These are phyloP conservation scores for Vachellia pachyceras DNA, from an alignment of 306 rosid genomes.

Conservation along the genomic window DNA sequence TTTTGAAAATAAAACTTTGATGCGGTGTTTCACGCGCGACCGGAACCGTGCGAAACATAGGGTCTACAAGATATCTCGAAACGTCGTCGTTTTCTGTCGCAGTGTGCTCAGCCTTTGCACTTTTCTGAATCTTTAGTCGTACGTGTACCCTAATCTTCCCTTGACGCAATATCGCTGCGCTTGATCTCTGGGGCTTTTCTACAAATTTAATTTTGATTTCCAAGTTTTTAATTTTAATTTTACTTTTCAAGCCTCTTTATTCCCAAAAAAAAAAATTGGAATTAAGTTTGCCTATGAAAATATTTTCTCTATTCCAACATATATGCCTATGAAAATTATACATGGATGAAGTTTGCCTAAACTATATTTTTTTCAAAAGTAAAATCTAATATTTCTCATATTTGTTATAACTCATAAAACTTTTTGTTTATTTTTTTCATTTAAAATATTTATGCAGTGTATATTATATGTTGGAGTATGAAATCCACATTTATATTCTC, in stretches of 20 bases:
- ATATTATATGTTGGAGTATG: neutral
- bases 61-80: neutral
- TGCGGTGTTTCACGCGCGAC: slow-evolving; percentile 30
- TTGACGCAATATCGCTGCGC: neutral
- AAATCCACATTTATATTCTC: neutral
- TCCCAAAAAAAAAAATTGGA: too few species aligned
- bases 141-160: neutral
- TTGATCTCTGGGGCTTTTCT: neutral
- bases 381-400: neutral
- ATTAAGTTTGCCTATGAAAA: neutral
- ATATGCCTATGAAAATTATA: neutral
- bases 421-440: neutral
- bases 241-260: neutral
- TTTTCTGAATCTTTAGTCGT: neutral
- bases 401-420: neutral
- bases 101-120: neutral
- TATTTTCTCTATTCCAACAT: neutral
- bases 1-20: neutral
- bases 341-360: neutral
- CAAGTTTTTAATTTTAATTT: neutral
- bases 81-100: neutral
- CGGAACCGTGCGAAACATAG: neutral
- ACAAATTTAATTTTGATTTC: neutral
- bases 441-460: neutral
- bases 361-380: neutral